Evolutionary conservation across 352 stramenopile species (phyloP), one percentile per base, ranked within the genome.

Genomic region (Pythium sukuiense): DNA sequence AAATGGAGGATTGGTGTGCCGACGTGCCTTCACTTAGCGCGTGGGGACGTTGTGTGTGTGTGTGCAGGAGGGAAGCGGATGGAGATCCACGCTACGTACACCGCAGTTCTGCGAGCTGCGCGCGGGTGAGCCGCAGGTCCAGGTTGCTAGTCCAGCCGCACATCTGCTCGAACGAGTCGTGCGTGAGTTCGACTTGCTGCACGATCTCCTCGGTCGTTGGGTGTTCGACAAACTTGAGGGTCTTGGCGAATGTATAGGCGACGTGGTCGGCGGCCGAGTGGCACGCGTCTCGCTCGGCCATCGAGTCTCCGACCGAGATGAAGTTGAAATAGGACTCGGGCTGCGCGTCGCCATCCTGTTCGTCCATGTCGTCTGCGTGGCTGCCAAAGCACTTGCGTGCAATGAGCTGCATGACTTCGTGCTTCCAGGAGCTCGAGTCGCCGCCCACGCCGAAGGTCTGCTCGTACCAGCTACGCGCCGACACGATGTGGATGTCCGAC

Each of bases 111-210:
- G 79, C 81, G n/a, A 95, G 73, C 72, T 95, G 87, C 37, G 76
- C 76, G 20, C 82, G 80, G 39, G 85, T 92, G 45, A 95, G 80
- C 49, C 83, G 81, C 69, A 95, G 61, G 57, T 95, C 87, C 11
- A 93, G 62, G 66, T 85, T 82, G 67, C 74, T 86, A 37, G 77
- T 64, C 81, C 82, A 93, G 53, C 72, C 76, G 61, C 87, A 95
- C 87, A 95, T 93, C 49, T 95, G 85, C 67, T 95, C 85, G 60
- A 95, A 92, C 62, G 83, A 93, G 61, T 92, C 80, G 67, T 90
- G 78, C 20, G 87, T 88, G 46, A 95, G 79, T 56, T 90, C 81
- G 29, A 95, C 82, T 66, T 95, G 87, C 71, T 93, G 83, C 66
- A 92, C 70, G 27, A 95, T 86, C 70, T 95, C 87, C 48, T 90